Conservation (phyloP, 108 stramenopile species). For the Pseudonitzschia pungens region DNA sequence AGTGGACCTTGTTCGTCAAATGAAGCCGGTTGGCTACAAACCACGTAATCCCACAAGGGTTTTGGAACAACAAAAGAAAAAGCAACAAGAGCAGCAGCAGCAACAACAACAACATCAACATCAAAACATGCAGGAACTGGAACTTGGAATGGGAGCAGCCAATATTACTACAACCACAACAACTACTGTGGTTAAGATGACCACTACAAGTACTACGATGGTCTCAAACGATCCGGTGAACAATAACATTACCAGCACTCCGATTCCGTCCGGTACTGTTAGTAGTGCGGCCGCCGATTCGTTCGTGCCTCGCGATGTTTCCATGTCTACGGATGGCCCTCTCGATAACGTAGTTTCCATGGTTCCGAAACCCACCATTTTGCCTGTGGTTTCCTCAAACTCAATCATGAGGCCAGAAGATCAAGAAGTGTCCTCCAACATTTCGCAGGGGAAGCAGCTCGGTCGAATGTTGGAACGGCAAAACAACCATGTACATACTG, state of each 20-base stretch:
- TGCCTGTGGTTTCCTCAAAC: constrained; percentile 5
- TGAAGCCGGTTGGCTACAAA: constrained; percentile 42
- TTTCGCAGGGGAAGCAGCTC: background rate
- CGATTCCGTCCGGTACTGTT: background rate
- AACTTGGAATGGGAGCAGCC: background rate
- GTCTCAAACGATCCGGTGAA: background rate
- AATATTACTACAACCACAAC: constrained; percentile 8
- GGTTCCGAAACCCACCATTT: background rate
- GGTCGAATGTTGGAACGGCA: background rate
- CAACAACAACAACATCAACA: background rate
- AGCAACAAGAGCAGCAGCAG: background rate
- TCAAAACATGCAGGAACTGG: background rate
- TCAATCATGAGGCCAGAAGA: constrained; percentile 1
- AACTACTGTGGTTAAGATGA: constrained; percentile 5
- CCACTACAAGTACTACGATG: constrained; percentile 1
- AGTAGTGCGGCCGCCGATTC: background rate
- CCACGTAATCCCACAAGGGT: constrained; percentile 12
- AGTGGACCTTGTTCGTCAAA: constrained; percentile 23
- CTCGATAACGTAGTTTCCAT: background rate
- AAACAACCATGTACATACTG: background rate
- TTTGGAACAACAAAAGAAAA: background rate
- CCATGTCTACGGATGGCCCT: background rate
- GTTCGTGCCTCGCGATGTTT: background rate
- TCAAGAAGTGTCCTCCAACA: background rate
- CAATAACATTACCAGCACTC: background rate